phyloP scores from a whole-genome alignment of 176 grass and related monocot genomes.

The Eragrostis curvula region DNA sequence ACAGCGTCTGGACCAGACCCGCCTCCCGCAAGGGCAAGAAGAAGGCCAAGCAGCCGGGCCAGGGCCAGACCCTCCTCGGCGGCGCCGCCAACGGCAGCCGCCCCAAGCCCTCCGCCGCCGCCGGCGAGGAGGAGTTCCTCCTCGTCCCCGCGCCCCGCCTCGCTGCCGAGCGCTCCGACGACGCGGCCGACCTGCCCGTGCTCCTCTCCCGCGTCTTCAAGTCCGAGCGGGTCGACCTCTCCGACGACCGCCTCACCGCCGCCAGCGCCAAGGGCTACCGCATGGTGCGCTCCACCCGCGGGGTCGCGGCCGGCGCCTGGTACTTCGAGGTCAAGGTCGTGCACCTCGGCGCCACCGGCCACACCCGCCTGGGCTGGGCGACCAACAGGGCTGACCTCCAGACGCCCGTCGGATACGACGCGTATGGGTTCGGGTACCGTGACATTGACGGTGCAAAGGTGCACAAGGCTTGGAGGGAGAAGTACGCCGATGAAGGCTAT shows the following conservation, averaged over 20 bases:
- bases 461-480: slow-evolving; percentile 73
- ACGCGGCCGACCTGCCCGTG: slow-evolving; percentile 56
- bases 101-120: slow-evolving; percentile 22
- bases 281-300: slow-evolving; percentile 86
- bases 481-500: slow-evolving; percentile 73
- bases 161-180: slow-evolving; percentile 67
- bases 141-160: slow-evolving; percentile 77
- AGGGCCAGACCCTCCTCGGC: slow-evolving; percentile 3
- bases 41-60: slow-evolving; percentile 50
- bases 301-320: slow-evolving; percentile 71
- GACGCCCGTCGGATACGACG: slow-evolving; percentile 78
- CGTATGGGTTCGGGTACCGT: slow-evolving; percentile 74
- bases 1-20: slow-evolving; percentile 82
- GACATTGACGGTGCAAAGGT: slow-evolving; percentile 83
- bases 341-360: slow-evolving; percentile 62
- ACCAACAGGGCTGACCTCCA: slow-evolving; percentile 88
- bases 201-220: slow-evolving; percentile 88
- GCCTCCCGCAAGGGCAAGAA: slow-evolving; percentile 89
- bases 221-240: slow-evolving; percentile 77
- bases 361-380: slow-evolving; percentile 86
- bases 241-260: slow-evolving; percentile 76
- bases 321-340: slow-evolving; percentile 83
- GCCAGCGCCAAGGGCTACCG: slow-evolving; percentile 86
- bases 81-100: slow-evolving; percentile 23
- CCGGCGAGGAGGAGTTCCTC: slow-evolving; percentile 67